phyloP scores from a whole-genome alignment of 2,329 filamentous ascomycete species.

The Fusarium mexicanum region DNA sequence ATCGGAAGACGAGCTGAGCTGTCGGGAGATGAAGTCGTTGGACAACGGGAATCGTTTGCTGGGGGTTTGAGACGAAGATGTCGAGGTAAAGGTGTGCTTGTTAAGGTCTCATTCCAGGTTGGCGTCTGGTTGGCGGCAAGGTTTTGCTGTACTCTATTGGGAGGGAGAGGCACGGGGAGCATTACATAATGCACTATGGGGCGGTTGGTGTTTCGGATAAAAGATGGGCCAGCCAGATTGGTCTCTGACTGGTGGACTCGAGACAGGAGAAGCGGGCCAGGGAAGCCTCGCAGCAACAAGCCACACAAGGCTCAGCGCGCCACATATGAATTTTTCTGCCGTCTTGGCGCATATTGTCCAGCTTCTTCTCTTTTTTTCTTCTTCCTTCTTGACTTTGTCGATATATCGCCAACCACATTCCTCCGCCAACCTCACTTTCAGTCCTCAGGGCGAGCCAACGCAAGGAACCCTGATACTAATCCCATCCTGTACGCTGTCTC shows the following conservation, averaged over 20 bases:
- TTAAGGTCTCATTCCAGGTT: slow-evolving; percentile 53
- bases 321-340: slow-evolving; percentile 40
- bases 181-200: slow-evolving; percentile 46
- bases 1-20: slow-evolving; percentile 22
- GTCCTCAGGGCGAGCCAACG: slow-evolving; percentile 66
- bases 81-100: slow-evolving; percentile 44
- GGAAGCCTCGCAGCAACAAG: slow-evolving; percentile 11
- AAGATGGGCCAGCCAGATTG: slow-evolving; percentile 10
- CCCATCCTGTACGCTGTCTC: slow-evolving; percentile 22
- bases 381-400: slow-evolving; percentile 24
- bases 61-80: slow-evolving; percentile 39
- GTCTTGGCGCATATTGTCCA: slow-evolving; percentile 18
- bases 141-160: slow-evolving; percentile 52
- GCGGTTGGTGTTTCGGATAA: slow-evolving; percentile 32
- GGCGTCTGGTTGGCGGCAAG: slow-evolving; percentile 52
- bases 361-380: slow-evolving; percentile 32
- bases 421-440: slow-evolving; percentile 24
- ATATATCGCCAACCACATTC: slow-evolving; percentile 26
- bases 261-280: background rate
- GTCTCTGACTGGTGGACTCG: background rate
- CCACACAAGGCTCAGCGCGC: slow-evolving; percentile 34
- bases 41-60: slow-evolving; percentile 36
- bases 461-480: slow-evolving; percentile 64
- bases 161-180: slow-evolving; percentile 40
- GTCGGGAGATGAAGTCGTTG: slow-evolving; percentile 41